These are phyloP conservation scores for Bipolaris zeicola DNA, from an alignment of 2,329 filamentous ascomycete genomes.

Conservation along the genomic window DNA sequence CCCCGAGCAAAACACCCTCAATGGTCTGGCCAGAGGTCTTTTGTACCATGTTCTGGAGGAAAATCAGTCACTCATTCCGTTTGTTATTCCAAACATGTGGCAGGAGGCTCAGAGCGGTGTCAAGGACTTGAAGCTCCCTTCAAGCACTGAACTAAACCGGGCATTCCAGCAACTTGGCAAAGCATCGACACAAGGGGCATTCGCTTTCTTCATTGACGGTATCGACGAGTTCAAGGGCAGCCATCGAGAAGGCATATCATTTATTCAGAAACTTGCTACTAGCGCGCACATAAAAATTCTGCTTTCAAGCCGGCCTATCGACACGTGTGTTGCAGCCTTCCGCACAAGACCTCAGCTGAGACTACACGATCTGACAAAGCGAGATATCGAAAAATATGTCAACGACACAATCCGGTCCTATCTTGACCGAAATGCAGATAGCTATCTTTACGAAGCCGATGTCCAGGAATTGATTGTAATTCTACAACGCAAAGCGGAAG, in stretches of 20 bases:
- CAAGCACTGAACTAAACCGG: neutral
- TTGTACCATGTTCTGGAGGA: neutral
- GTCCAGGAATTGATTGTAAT: neutral
- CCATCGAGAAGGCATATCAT: neutral
- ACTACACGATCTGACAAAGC: constrained; percentile 1
- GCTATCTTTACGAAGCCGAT: neutral
- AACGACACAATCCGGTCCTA: neutral
- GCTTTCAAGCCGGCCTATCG: neutral
- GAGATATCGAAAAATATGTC: neutral
- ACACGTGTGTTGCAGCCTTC: neutral
- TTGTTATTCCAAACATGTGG: neutral
- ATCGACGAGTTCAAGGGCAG: constrained; percentile 5
- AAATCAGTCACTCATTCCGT: neutral
- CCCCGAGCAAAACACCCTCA: neutral
- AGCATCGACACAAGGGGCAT: neutral
- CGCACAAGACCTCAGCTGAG: neutral
- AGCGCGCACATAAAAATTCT: neutral
- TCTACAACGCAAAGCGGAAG: neutral
- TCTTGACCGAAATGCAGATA: neutral
- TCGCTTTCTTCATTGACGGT: constrained; percentile 5
- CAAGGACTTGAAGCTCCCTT: neutral
- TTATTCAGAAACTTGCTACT: neutral
- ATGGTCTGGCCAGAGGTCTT: neutral
- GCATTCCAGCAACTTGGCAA: neutral
- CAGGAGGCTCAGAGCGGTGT: neutral